A percentile compares a stretch with the other conserved stretches of the same genome.
These are phyloP conservation scores for Suhomyces tanzawaensis DNA, from an alignment of 805 yeast species.

Conservation along the genomic window DNA sequence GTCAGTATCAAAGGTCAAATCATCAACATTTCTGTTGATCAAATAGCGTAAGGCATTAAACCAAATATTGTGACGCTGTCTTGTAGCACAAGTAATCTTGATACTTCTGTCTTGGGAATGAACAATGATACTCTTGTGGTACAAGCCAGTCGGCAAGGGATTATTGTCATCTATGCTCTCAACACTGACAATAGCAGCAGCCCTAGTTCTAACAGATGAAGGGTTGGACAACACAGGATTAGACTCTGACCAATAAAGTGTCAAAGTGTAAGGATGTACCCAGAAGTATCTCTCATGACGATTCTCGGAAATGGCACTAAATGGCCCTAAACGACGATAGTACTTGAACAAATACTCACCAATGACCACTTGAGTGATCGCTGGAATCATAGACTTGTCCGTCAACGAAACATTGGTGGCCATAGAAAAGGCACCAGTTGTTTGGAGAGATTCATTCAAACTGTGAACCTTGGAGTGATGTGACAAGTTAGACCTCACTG, in stretches of 20 bases:
- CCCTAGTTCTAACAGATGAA: constrained; percentile 63
- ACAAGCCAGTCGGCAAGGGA: constrained; percentile 85
- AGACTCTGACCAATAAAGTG: constrained; percentile 82
- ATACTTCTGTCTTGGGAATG: constrained; percentile 64
- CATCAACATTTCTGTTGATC: constrained; percentile 62
- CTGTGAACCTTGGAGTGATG: constrained; percentile 27
- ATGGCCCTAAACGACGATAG: constrained; percentile 71
- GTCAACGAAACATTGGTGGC: constrained; percentile 65
- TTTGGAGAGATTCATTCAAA: constrained; percentile 31
- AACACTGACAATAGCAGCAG: constrained; percentile 76
- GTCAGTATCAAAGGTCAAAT: constrained; percentile 45
- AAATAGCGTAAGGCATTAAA: constrained; percentile 76
- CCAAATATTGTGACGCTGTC: constrained; percentile 91
- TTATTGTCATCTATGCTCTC: constrained; percentile 80
- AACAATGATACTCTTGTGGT: constrained; percentile 78
- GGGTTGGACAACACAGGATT: constrained; percentile 77
- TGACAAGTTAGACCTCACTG: constrained; percentile 31
- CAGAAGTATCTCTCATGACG: constrained; percentile 93
- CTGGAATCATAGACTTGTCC: constrained; percentile 73
- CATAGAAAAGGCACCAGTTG: constrained; percentile 39
- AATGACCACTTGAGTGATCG: constrained; percentile 87
- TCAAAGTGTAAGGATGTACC: constrained; percentile 92
- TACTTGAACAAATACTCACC: constrained; percentile 90
- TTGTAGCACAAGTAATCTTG: constrained; percentile 82
- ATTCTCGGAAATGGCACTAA: constrained; percentile 69